These are phyloP conservation scores for Cinchona pubescens DNA, from an alignment of 257 asterid species.

Conservation along the genomic window DNA sequence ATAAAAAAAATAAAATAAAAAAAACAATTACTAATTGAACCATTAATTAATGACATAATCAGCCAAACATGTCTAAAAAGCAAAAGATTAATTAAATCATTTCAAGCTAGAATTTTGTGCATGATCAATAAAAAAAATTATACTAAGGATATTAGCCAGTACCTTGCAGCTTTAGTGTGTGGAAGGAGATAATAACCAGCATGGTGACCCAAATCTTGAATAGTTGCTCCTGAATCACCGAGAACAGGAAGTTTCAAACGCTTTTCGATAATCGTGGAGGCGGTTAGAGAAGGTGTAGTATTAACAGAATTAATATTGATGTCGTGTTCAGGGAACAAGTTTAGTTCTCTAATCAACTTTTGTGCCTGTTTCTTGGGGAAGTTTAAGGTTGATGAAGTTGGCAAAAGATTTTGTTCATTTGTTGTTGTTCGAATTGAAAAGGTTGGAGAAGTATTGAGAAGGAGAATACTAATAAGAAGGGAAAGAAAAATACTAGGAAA, in stretches of 20 bases:
- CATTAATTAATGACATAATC: no score
- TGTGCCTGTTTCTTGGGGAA: conserved; percentile 32
- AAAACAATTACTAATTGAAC: no score
- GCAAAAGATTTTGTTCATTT: no score
- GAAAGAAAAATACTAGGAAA: no score
- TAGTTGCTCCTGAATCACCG: conserved; percentile 30
- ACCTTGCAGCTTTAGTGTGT: conserved; percentile 38
- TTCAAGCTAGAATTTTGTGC: no score
- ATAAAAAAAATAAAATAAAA: no score
- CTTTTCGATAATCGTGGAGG: conserved; percentile 30
- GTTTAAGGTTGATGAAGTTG: conserved; percentile 15
- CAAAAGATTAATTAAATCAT: no score
- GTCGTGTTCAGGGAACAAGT: conserved; percentile 40
- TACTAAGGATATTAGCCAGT: no score
- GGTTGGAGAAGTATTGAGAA: no score
- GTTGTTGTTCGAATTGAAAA: no score
- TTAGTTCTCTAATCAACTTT: conserved; percentile 34
- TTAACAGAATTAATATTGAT: conserved; percentile 18
- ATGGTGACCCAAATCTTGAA: conserved; percentile 41
- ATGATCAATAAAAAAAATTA: not conserved
- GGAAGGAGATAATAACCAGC: conserved; percentile 47
- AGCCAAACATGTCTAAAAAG: no score
- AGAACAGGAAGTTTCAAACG: conserved; percentile 17
- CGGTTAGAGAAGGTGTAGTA: not conserved
- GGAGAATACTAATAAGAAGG: no score